Evolutionary conservation across 495 filamentous ascomycete species (phyloP).

Genomic region (Aspergillus haitiensis): DNA sequence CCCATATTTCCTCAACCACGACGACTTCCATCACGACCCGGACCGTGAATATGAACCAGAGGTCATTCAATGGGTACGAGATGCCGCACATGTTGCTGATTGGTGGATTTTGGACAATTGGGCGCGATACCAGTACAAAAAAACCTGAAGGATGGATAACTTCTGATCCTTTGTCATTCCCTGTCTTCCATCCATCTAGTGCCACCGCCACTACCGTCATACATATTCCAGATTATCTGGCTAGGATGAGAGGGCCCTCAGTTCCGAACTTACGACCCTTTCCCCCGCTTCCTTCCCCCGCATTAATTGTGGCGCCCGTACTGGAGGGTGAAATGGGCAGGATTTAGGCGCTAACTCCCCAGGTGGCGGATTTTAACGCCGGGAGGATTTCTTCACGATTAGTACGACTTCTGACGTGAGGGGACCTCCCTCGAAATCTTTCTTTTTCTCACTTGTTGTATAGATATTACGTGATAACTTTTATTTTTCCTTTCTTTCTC

Average conservation of each 20-base stretch:
- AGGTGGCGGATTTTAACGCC: background rate
- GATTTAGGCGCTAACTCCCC: background rate
- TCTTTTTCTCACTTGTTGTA: no score
- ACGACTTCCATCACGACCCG: background rate
- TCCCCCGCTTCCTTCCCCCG: background rate
- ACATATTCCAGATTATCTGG: no score
- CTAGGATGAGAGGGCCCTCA: background rate
- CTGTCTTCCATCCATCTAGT: no score
- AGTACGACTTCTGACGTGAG: no score
- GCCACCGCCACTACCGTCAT: no score
- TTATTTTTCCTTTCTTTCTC: no score
- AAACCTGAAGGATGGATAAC: conserved; percentile 2
- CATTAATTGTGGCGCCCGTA: background rate
- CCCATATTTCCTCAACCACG: background rate
- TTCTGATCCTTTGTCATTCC: background rate
- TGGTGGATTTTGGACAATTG: conserved; percentile 49
- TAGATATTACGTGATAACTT: no score
- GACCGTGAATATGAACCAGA: conserved; percentile 34
- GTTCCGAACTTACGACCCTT: background rate
- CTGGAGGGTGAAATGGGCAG: background rate
- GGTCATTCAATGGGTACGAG: conserved; percentile 42
- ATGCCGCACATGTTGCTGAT: conserved; percentile 44
- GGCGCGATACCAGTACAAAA: conserved; percentile 27
- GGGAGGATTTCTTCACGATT: background rate
- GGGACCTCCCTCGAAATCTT: no score